Evolutionary conservation across 2,329 filamentous ascomycete genomes (phyloP).

Genomic region (Aspergillus sclerotialis): DNA sequence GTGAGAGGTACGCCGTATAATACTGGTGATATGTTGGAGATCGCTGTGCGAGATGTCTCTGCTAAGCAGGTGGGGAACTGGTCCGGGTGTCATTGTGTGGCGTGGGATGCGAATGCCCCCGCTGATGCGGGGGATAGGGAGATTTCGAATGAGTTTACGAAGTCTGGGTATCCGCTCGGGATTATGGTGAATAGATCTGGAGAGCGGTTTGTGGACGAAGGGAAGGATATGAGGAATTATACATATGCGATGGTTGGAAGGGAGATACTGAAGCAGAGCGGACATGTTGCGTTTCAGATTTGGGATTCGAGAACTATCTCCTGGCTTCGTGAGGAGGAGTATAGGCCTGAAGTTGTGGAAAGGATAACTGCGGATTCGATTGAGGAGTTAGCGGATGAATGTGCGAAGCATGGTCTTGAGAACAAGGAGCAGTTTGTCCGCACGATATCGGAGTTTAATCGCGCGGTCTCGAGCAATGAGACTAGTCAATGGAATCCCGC

Average conservation of each 20-base stretch:
- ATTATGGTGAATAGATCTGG: slow-evolving; percentile 57
- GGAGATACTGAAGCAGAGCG: slow-evolving; percentile 54
- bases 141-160: slow-evolving; percentile 62
- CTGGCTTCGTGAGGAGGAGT: slow-evolving; percentile 57
- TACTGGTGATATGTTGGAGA: slow-evolving; percentile 51
- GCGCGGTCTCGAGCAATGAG: too few species aligned
- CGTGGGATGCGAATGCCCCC: slow-evolving; percentile 59
- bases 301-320: slow-evolving; percentile 50
- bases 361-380: slow-evolving; percentile 47
- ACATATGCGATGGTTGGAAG: slow-evolving; percentile 61
- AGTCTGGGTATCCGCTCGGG: slow-evolving; percentile 61
- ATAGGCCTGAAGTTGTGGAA: slow-evolving; percentile 51
- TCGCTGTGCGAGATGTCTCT: slow-evolving; percentile 45
- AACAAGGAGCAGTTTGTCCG: slow-evolving; percentile 42
- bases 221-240: slow-evolving; percentile 58
- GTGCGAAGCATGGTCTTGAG: slow-evolving; percentile 41
- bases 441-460: slow-evolving; percentile 52
- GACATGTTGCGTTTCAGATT: slow-evolving; percentile 55
- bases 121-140: slow-evolving; percentile 48
- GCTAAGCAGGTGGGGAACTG: slow-evolving; percentile 53
- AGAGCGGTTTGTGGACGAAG: slow-evolving; percentile 60
- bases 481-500: slow-evolving; percentile 58
- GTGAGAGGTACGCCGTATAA: slow-evolving; percentile 61
- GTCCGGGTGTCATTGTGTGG: slow-evolving; percentile 58
- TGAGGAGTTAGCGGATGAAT: slow-evolving; percentile 50